phyloP scores from a whole-genome alignment of 257 asterid genomes.

The Pogostemon cablin region DNA sequence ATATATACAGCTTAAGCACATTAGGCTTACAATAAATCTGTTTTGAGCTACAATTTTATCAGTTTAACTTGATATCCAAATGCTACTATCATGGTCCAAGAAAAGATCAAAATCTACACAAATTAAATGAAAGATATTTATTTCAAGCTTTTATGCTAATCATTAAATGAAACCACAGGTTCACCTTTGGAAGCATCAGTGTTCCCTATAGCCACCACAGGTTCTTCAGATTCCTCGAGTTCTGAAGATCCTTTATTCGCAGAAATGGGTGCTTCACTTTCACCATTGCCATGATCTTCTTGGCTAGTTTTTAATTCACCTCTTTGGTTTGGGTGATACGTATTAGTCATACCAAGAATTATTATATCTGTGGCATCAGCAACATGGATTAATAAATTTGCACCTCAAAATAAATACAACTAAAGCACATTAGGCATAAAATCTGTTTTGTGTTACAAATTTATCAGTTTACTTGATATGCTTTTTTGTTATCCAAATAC shows the following conservation, averaged over 20 bases:
- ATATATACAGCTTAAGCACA: not conserved
- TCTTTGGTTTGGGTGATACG: slow-evolving; percentile 30
- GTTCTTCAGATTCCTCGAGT: slow-evolving; percentile 31
- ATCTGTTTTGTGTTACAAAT: not conserved
- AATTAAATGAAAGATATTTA: too few species aligned
- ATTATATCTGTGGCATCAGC: slow-evolving; percentile 35
- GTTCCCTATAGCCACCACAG: too few species aligned
- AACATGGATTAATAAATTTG: not conserved
- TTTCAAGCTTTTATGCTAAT: too few species aligned
- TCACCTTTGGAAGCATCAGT: too few species aligned
- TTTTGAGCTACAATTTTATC: not conserved
- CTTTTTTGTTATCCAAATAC: not conserved
- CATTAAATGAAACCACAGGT: too few species aligned
- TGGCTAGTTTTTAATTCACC: slow-evolving; percentile 34
- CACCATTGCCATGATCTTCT: slow-evolving; percentile 33
- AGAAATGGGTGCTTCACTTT: slow-evolving; percentile 36
- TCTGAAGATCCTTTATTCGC: slow-evolving; percentile 39
- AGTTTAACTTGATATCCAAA: not conserved
- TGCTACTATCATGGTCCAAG: not conserved
- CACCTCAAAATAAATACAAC: too few species aligned
- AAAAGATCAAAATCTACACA: too few species aligned
- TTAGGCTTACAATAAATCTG: not conserved
- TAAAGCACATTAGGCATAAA: not conserved
- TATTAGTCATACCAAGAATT: slow-evolving; percentile 33
- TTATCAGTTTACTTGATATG: not conserved